These are phyloP conservation scores for Dendryphion nanum DNA, from an alignment of 2,329 filamentous ascomycete genomes.

Conservation along the genomic window DNA sequence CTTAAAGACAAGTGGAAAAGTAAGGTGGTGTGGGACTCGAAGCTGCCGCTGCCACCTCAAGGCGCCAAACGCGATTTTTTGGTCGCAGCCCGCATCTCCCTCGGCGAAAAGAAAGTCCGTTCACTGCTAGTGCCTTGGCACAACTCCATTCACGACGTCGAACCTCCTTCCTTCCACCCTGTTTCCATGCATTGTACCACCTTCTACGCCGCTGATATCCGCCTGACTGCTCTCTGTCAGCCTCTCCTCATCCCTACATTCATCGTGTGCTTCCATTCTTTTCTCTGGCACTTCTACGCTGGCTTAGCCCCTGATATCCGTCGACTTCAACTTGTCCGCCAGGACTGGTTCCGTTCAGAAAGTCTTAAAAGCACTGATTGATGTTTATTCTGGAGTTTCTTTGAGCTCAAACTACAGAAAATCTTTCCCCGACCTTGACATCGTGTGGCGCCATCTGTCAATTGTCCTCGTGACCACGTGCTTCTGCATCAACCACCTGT, in stretches of 20 bases:
- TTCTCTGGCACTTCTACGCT: slow-evolving; percentile 5
- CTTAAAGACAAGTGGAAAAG: too few relatives aligned
- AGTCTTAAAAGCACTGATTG: too few relatives aligned
- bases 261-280: slow-evolving; percentile 3
- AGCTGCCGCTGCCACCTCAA: slow-evolving; percentile 10
- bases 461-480: slow-evolving; percentile 10
- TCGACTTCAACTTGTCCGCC: too few relatives aligned
- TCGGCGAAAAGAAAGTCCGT: slow-evolving; percentile 16
- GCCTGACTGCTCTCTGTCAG: slow-evolving; percentile 6
- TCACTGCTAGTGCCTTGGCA: slow-evolving; percentile 3
- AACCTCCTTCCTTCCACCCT: slow-evolving; percentile 16
- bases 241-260: slow-evolving; percentile 16
- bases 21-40: not conserved
- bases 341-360: too few relatives aligned
- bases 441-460: slow-evolving; percentile 1
- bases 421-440: too few relatives aligned
- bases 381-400: too few relatives aligned
- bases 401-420: too few relatives aligned
- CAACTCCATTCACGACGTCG: slow-evolving; percentile 10
- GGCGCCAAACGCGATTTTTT: slow-evolving; percentile 22
- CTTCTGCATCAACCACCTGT: not conserved
- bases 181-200: slow-evolving; percentile 29
- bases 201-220: slow-evolving; percentile 9
- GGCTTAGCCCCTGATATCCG: not conserved
- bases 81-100: slow-evolving; percentile 24